Conservation (phyloP, 1,284 basidiomycete species). For the Trametes hirsuta region DNA sequence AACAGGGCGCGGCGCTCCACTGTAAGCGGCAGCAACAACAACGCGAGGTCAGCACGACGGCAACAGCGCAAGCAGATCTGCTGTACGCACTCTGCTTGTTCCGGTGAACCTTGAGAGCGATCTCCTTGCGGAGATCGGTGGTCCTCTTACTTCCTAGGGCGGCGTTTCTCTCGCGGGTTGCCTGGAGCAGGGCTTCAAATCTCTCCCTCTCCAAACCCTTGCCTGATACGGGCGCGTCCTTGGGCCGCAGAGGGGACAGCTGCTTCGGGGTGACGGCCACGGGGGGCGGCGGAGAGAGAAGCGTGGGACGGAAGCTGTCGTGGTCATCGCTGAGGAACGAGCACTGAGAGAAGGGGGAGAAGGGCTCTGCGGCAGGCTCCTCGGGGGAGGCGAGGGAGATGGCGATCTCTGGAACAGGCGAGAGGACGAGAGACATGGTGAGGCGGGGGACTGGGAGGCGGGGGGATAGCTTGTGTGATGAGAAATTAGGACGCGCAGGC, state of each 20-base stretch:
- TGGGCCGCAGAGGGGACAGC: constrained; percentile 56
- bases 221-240: constrained; percentile 39
- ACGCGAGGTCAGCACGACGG: not conserved
- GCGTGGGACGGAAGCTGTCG: constrained; percentile 56
- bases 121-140: constrained; percentile 70
- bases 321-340: constrained; percentile 37
- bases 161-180: constrained; percentile 57
- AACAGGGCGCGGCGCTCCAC: constrained; percentile 76
- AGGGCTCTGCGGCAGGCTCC: constrained; percentile 53
- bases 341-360: constrained; percentile 65
- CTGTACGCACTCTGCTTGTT: constrained; percentile 67
- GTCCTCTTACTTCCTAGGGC: constrained; percentile 49
- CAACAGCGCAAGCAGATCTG: constrained; percentile 1
- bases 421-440: constrained; percentile 48
- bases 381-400: constrained; percentile 67
- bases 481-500: constrained; percentile 32
- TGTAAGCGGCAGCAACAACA: constrained; percentile 32
- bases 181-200: constrained; percentile 63
- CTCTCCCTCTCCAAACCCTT: constrained; percentile 64
- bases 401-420: constrained; percentile 63
- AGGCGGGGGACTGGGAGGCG: constrained; percentile 17
- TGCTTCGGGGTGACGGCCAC: constrained; percentile 45
- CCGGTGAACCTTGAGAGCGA: constrained; percentile 71
- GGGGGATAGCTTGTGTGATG: constrained; percentile 9
- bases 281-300: constrained; percentile 60